Conservation (phyloP, 768 basidiomycete genomes). For the Russula vinacea region DNA sequence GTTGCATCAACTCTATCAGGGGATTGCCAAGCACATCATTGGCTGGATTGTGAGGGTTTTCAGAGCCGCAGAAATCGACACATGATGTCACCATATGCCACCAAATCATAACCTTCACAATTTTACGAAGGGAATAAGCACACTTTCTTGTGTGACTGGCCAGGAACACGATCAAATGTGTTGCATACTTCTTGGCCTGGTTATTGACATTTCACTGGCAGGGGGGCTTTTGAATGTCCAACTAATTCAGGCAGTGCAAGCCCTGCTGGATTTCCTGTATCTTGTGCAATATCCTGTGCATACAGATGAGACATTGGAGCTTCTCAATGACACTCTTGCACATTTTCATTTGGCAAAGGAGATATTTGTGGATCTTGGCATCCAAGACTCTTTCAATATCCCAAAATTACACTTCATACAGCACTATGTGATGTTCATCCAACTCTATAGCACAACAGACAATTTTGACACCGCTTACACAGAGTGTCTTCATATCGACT, state of each 20-base stretch:
- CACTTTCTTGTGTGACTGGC: constrained; percentile 38
- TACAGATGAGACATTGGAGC: constrained; percentile 11
- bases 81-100: constrained; percentile 35
- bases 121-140: constrained; percentile 40
- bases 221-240: not conserved
- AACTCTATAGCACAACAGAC: constrained; percentile 20
- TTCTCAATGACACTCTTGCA: constrained; percentile 23
- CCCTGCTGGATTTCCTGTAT: constrained; percentile 39
- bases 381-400: constrained; percentile 33
- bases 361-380: constrained; percentile 39
- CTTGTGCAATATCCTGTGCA: constrained; percentile 38
- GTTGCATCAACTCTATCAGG: constrained; percentile 22
- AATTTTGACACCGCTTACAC: not conserved
- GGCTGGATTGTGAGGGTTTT: too few species aligned
- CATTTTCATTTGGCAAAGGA: constrained; percentile 35
- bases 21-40: constrained; percentile 23
- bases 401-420: constrained; percentile 14
- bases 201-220: not conserved
- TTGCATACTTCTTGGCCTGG: constrained; percentile 14
- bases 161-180: constrained; percentile 38
- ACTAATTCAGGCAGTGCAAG: not conserved
- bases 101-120: constrained; percentile 38
- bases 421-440: constrained; percentile 8
- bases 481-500: too few species aligned
- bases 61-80: too few species aligned